Conservation (phyloP, 148 eudicot genomes). For the Dysphania ambrosioides region DNA sequence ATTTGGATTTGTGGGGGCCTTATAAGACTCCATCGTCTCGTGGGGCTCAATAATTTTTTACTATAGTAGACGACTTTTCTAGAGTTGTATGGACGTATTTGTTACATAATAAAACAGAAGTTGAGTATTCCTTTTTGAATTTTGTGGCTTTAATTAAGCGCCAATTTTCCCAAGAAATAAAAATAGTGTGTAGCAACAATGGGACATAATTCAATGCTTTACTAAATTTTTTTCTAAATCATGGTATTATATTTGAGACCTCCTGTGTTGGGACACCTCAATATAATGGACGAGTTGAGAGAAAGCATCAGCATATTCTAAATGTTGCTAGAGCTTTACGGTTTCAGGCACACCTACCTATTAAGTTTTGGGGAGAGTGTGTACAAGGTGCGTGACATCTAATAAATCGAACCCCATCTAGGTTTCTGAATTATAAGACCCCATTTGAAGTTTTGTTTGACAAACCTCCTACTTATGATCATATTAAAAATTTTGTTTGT, state of each 20-base stretch:
- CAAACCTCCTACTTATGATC: too few species aligned
- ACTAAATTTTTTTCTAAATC: background rate
- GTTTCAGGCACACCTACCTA: too few species aligned
- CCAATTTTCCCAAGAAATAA: background rate
- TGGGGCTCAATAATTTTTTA: background rate
- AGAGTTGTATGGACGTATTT: background rate
- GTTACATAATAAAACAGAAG: background rate
- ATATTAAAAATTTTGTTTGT: too few species aligned
- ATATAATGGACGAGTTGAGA: background rate
- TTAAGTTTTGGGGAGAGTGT: too few species aligned
- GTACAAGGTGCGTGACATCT: too few species aligned
- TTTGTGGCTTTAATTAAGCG: background rate
- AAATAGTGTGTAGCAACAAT: background rate
- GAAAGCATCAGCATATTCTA: background rate
- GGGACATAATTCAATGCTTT: background rate
- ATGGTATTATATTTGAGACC: background rate
- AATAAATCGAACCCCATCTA: too few species aligned
- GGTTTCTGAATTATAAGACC: too few species aligned
- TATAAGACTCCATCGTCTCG: background rate
- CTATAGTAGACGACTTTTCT: background rate
- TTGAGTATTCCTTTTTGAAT: too few species aligned
- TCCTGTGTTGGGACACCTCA: background rate
- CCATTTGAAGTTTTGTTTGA: too few species aligned
- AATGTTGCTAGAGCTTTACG: too few species aligned
- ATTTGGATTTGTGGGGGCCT: slow-evolving; percentile 13